Evolutionary conservation across 2,329 filamentous ascomycete genomes (phyloP).

Genomic region (Neoscytalidium dimidiatum): DNA sequence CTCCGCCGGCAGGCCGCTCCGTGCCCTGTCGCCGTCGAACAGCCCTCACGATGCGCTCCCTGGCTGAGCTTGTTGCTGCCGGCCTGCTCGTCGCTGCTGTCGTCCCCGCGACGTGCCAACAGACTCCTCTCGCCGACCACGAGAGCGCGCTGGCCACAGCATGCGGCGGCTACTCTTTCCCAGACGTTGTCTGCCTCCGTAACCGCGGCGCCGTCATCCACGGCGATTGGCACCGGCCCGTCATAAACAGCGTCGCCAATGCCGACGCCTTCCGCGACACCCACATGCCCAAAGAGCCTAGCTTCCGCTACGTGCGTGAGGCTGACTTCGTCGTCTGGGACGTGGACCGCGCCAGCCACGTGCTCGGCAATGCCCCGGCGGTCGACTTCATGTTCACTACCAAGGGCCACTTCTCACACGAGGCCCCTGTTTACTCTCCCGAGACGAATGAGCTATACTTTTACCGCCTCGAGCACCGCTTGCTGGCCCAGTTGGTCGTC

Average conservation of each 20-base stretch:
- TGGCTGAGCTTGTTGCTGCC: background rate
- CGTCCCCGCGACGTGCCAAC: background rate
- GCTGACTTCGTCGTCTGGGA: conserved; percentile 32
- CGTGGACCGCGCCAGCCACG: conserved; percentile 22
- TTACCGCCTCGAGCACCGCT: background rate
- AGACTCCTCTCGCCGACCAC: background rate
- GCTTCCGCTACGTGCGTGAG: conserved; percentile 22
- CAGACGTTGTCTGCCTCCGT: background rate
- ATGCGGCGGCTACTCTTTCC: background rate
- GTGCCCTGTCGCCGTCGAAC: background rate
- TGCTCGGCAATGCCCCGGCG: conserved; percentile 25
- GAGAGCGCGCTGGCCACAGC: background rate
- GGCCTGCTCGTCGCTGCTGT: background rate
- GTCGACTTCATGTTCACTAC: conserved; percentile 24
- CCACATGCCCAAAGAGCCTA: conserved; percentile 25
- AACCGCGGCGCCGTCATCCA: background rate
- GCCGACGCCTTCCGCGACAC: background rate
- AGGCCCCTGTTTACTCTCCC: conserved; percentile 22
- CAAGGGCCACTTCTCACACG: background rate
- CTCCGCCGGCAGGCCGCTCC: too few relatives aligned
- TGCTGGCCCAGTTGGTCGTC: background rate
- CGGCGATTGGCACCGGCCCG: background rate
- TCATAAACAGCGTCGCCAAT: background rate
- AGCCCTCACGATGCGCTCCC: background rate
- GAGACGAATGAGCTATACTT: conserved; percentile 16